Evolutionary conservation across 2,329 filamentous ascomycete genomes (phyloP), one percentile per base, ranked within the genome.

Genomic region (Fusarium dlaminii): DNA sequence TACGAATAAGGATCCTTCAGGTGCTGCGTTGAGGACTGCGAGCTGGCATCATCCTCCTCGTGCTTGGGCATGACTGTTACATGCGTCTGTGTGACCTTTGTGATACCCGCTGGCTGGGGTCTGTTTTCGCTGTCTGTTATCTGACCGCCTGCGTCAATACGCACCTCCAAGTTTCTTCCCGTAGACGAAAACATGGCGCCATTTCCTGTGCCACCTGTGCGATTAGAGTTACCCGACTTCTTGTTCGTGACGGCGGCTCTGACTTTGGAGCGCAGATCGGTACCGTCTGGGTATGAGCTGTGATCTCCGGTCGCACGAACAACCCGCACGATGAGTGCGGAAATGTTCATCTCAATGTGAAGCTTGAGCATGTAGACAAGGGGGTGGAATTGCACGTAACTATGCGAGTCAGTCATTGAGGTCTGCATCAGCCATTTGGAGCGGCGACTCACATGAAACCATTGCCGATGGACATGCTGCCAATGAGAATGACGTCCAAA

Each of bases 291-390:
- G 18, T 73, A 73, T 9, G 75, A 77, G 59, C 71, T 67, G 60
- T 75, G 63, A 3, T 77, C 75, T 29, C 75, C 75, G 2, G 75
- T 78, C 1, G 74, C 75, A 17, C 76, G 74, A 14, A 78, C 76
- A 8, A 78, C 73, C 42, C 70, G 69, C 20, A 75, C 70, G 11
- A 78, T 78, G 1, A 78, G 66, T 5, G 61, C 49, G 3, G 76
- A 76, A 8, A 78, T 78, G 32, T 77, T 77, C 73, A 78, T 75
- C 60, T 77, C 75, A 8, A 77, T 77, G 15, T 78, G 70, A 1
- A 78, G 60, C 62, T 78, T 78, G 43, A 78, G 61, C 62, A 78
- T 73, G 62, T 78, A 78, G n/a, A 75, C 73, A 11, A 78, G 56
- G 0, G 76, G 76, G 15, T 78, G 76, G 30, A 78, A 78, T 45